Evolutionary conservation across 2,329 filamentous ascomycete genomes (phyloP).

Genomic region (Pseudogymnoascus sp.): DNA sequence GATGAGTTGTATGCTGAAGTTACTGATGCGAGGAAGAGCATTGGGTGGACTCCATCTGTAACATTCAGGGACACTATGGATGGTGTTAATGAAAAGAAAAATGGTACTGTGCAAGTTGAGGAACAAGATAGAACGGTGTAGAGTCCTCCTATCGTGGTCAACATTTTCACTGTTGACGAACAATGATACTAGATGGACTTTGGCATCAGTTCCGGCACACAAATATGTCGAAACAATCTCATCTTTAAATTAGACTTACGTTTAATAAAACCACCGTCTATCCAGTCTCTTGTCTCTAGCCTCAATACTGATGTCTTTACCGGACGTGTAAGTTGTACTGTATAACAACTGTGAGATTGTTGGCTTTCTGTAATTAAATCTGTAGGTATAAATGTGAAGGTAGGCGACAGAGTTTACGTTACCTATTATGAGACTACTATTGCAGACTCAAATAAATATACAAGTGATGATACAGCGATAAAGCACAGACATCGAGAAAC

Average conservation of each 20-base stretch:
- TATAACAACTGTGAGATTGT: not conserved
- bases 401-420: not conserved
- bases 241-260: not conserved
- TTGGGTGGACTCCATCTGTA: constrained; percentile 40
- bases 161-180: not conserved
- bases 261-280: not conserved
- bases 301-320: not conserved
- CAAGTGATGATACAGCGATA: not conserved
- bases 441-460: not conserved
- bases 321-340: not conserved
- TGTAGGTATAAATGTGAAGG: not conserved
- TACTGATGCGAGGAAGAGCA: constrained; percentile 62
- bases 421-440: not conserved
- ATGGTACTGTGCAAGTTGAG: not conserved
- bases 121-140: not conserved
- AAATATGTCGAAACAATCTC: not conserved
- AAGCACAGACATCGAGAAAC: not conserved
- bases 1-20: constrained; percentile 72
- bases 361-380: not conserved
- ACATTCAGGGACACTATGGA: constrained; percentile 20
- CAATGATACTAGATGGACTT: not conserved
- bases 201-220: not conserved
- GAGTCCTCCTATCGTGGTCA: not conserved
- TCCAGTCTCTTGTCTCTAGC: not conserved
- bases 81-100: not conserved